Evolutionary conservation across 176 grass and related monocot genomes (phyloP).

Genomic region (Puya raimondii): DNA sequence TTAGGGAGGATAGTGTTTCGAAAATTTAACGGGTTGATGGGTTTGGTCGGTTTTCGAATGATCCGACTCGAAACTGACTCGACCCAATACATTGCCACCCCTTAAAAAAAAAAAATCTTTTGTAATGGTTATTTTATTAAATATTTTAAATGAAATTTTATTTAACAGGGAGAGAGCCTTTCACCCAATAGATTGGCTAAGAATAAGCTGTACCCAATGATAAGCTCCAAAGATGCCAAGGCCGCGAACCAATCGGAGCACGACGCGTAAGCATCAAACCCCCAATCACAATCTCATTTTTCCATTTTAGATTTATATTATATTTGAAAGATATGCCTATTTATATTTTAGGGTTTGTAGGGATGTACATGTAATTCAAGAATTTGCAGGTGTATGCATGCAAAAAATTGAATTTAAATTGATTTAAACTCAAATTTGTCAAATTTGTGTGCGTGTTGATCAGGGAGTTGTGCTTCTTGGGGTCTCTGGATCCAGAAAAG

Average conservation of each 20-base stretch:
- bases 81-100: too few relatives aligned
- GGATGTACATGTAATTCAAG: too few relatives aligned
- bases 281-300: not conserved
- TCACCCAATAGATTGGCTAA: conserved; percentile 32
- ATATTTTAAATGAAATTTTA: not conserved
- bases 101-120: not conserved
- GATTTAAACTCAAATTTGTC: not conserved
- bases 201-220: conserved; percentile 34
- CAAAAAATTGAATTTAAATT: too few relatives aligned
- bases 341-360: too few relatives aligned
- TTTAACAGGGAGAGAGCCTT: conserved; percentile 49
- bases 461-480: conserved; percentile 34
- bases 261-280: conserved; percentile 27
- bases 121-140: not conserved
- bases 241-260: not conserved
- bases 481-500: conserved; percentile 41
- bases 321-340: too few relatives aligned
- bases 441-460: not conserved
- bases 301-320: not conserved
- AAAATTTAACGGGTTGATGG: too few relatives aligned
- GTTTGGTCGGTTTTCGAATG: too few relatives aligned
- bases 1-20: too few relatives aligned
- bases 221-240: conserved; percentile 27
- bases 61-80: too few relatives aligned
- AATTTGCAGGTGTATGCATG: too few relatives aligned